Conservation (phyloP, 2,329 filamentous ascomycete genomes). For the Phaeosphaeriaceae sp. region DNA sequence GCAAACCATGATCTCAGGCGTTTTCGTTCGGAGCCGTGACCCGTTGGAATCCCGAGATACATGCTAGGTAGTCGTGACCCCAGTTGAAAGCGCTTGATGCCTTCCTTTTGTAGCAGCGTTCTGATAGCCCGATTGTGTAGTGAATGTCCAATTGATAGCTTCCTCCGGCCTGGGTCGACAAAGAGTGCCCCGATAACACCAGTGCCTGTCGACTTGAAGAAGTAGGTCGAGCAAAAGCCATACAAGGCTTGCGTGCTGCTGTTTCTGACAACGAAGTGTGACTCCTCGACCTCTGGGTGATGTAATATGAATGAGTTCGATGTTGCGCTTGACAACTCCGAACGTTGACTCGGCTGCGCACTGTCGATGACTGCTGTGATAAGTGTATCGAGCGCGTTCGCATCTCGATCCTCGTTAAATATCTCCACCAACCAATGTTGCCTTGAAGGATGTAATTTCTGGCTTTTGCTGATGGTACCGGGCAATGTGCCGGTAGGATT, state of each 20-base stretch:
- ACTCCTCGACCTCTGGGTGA: slow-evolving; percentile 74
- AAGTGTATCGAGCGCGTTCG: slow-evolving; percentile 75
- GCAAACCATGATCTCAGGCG: slow-evolving; percentile 80
- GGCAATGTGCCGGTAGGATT: slow-evolving; percentile 63
- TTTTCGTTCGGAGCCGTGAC: slow-evolving; percentile 66
- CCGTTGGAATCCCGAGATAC: slow-evolving; percentile 82
- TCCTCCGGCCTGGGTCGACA: slow-evolving; percentile 84
- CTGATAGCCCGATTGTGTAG: slow-evolving; percentile 86
- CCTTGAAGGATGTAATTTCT: slow-evolving; percentile 85
- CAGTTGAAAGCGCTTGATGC: slow-evolving; percentile 80
- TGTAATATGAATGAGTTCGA: slow-evolving; percentile 79
- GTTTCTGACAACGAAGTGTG: slow-evolving; percentile 91
- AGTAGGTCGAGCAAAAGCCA: slow-evolving; percentile 91
- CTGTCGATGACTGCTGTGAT: slow-evolving; percentile 73
- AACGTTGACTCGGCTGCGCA: slow-evolving; percentile 70
- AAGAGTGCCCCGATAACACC: slow-evolving; percentile 87
- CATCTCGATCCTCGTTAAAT: slow-evolving; percentile 82
- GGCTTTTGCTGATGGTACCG: slow-evolving; percentile 82
- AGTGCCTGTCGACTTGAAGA: slow-evolving; percentile 70
- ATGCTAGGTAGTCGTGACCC: slow-evolving; percentile 83
- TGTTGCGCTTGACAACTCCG: slow-evolving; percentile 71
- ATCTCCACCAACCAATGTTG: slow-evolving; percentile 95
- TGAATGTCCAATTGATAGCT: slow-evolving; percentile 88
- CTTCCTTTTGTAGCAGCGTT: slow-evolving; percentile 72
- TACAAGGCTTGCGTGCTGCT: slow-evolving; percentile 91